Percentiles rank a stretch among this genome's conserved stretches.
Evolutionary conservation across 768 basidiomycete genomes (phyloP).

Genomic region (Leccinellum rugosiceps): DNA sequence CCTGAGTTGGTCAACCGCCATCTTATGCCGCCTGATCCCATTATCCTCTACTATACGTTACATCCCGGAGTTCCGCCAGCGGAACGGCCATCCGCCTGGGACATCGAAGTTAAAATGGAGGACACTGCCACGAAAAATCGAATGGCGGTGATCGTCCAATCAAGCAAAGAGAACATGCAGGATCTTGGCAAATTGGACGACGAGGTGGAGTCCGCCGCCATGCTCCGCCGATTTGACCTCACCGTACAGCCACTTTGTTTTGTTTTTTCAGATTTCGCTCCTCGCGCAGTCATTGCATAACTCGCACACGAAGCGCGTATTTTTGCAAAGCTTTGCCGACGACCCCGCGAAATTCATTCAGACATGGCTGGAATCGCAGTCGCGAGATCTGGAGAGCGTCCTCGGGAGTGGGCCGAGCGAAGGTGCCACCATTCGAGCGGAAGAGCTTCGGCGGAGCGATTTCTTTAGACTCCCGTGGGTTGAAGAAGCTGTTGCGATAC

Average conservation of each 20-base stretch:
- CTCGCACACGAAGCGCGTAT: conserved; percentile 81
- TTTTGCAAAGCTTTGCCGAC: conserved; percentile 76
- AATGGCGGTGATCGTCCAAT: conserved; percentile 67
- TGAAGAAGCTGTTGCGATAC: conserved; percentile 79
- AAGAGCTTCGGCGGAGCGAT: conserved; percentile 85
- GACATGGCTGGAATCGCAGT: conserved; percentile 89
- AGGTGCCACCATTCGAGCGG: conserved; percentile 76
- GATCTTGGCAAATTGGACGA: conserved; percentile 78
- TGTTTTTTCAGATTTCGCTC: conserved; percentile 61
- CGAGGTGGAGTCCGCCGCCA: conserved; percentile 51
- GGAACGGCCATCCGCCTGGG: conserved; percentile 75
- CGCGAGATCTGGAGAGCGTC: conserved; percentile 83
- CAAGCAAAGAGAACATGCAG: conserved; percentile 68
- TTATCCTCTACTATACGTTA: conserved; percentile 73
- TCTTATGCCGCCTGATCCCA: conserved; percentile 73
- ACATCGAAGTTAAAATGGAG: conserved; percentile 86
- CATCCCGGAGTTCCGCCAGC: conserved; percentile 61
- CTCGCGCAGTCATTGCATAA: conserved; percentile 84
- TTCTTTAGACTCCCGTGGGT: conserved; percentile 94
- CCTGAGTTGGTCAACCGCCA: conserved; percentile 84
- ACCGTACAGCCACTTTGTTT: conserved; percentile 9
- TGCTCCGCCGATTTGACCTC: conserved; percentile 12
- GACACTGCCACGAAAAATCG: conserved; percentile 69
- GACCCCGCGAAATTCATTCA: conserved; percentile 82
- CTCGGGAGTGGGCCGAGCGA: conserved; percentile 86